Evolutionary conservation across 2,329 filamentous ascomycete genomes (phyloP), one percentile per base, ranked within the genome.

Genomic region (Catunica adiposa): DNA sequence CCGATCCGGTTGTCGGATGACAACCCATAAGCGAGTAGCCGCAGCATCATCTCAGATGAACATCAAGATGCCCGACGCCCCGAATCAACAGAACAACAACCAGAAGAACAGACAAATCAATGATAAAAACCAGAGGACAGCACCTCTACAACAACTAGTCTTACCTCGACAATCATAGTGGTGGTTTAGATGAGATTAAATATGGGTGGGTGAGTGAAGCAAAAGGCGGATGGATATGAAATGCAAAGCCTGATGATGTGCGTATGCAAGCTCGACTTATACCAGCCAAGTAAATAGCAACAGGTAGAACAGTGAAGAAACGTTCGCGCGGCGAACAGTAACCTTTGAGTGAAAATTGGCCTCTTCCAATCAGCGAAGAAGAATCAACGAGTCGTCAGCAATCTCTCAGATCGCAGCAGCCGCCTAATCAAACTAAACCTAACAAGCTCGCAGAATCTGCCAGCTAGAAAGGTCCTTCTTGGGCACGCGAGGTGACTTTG

Each of bases 121-220:
- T 3, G 8, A n/a, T 8, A 44, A n/a, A 44, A 17, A 44, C 4
- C n/a, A 44, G 15, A 17, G 40, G 5, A n/a, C 15, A 44, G 20
- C n/a, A 15, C 29, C 29, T 34, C 11, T 34, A 5, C 5, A 11
- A 34, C 15, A 8, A 17, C 22, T 46, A 25, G 34, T 44, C 63
- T 64, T 61, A 65, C 64, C 61, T 64, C 60, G 11, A 68, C 63
- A 51, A 66, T 64, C 66, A 69, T 68, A 37, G 56, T 62, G 60
- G 56, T 17, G 38, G 20, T 25, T 37, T 42, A 44, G 40, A 20
- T 44, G 40, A 3, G 8, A 44, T 17, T 4, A 8, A 44, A 22
- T 44, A 17, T 17, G n/a, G n/a, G n/a, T n/a, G n/a, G n/a, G 40
- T 8, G 20, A 44, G 20, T 17, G 40, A 22, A 44, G 15, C 15